phyloP scores from a whole-genome alignment of 768 basidiomycete genomes.

The Mycena albidolilacea region DNA sequence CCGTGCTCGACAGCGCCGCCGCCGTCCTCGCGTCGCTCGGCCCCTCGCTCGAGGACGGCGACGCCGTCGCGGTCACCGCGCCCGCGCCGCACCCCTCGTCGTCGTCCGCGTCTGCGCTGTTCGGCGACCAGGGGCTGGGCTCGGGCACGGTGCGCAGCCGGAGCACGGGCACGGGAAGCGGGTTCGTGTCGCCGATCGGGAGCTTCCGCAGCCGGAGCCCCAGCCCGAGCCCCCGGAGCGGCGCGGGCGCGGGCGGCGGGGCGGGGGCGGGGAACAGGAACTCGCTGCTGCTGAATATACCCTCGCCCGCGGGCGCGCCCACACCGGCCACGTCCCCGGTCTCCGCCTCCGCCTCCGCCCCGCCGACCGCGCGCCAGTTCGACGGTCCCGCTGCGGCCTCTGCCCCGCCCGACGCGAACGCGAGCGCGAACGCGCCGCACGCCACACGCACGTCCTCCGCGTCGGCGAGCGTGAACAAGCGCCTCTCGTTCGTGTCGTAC shows the following conservation, averaged over 20 bases:
- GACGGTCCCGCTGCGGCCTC: too few relatives aligned
- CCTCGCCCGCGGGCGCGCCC: slow-evolving; percentile 48
- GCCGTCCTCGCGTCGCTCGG: slow-evolving; percentile 69
- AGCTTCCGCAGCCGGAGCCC: slow-evolving; percentile 79
- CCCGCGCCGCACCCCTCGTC: slow-evolving; percentile 51
- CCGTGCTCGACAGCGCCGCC: slow-evolving; percentile 88
- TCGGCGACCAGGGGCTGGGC: slow-evolving; percentile 28
- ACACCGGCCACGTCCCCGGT: slow-evolving; percentile 42
- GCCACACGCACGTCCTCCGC: slow-evolving; percentile 23
- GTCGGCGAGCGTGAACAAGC: slow-evolving; percentile 59
- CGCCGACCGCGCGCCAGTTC: slow-evolving; percentile 34
- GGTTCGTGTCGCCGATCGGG: slow-evolving; percentile 78
- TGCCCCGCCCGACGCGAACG: slow-evolving; percentile 20
- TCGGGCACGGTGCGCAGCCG: slow-evolving; percentile 34
- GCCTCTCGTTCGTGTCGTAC: slow-evolving; percentile 92
- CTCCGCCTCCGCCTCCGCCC: slow-evolving; percentile 36
- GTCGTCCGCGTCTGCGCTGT: slow-evolving; percentile 29
- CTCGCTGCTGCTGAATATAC: slow-evolving; percentile 66
- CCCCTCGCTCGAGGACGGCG: slow-evolving; percentile 60
- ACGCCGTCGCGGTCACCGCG: slow-evolving; percentile 75
- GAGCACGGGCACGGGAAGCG: slow-evolving; percentile 54
- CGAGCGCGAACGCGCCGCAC: slow-evolving; percentile 9
- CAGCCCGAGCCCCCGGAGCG: slow-evolving; percentile 64
- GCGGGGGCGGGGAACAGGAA: slow-evolving; percentile 47
- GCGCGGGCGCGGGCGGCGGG: neutral